Conservation (phyloP, 768 basidiomycete genomes). For the Rhodotorula kratochvilovae region DNA sequence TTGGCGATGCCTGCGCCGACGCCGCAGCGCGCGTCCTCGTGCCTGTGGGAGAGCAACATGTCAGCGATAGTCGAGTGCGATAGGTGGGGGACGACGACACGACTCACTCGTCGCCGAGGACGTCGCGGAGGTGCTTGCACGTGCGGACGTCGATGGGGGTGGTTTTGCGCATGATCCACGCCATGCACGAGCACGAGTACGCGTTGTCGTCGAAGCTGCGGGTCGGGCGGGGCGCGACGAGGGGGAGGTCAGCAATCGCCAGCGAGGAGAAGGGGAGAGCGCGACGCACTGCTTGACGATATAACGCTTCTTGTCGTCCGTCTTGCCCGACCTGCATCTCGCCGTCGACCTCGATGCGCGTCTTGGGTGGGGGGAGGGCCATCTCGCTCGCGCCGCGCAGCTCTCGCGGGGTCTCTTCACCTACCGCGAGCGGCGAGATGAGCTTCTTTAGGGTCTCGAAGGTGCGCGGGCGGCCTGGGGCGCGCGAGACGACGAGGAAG, state of each 20-base stretch:
- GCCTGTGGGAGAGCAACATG: not conserved
- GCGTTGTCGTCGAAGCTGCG: not conserved
- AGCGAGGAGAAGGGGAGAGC: not conserved
- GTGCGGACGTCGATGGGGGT: constrained; percentile 14
- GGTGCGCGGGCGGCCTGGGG: not conserved
- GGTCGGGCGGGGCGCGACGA: not conserved
- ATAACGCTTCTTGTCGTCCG: constrained; percentile 1
- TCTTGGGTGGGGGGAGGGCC: not conserved
- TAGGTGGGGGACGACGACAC: too few species aligned
- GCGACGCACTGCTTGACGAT: not conserved
- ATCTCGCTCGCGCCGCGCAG: not conserved
- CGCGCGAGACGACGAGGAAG: not conserved
- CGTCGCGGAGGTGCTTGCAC: constrained; percentile 32
- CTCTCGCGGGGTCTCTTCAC: not conserved
- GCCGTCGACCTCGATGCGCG: not conserved
- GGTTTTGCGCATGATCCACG: constrained; percentile 10
- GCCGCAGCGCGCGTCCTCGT: constrained; percentile 12
- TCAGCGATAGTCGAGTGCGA: not conserved
- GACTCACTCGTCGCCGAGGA: constrained; percentile 36
- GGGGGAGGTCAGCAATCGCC: too few species aligned
- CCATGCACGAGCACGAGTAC: constrained; percentile 26
- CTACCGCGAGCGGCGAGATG: not conserved
- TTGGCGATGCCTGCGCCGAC: constrained; percentile 4
- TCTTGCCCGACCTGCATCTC: not conserved
- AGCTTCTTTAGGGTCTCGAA: not conserved